phyloP scores from a whole-genome alignment of 495 filamentous ascomycete species.

The Penicillium psychrofluorescens region DNA sequence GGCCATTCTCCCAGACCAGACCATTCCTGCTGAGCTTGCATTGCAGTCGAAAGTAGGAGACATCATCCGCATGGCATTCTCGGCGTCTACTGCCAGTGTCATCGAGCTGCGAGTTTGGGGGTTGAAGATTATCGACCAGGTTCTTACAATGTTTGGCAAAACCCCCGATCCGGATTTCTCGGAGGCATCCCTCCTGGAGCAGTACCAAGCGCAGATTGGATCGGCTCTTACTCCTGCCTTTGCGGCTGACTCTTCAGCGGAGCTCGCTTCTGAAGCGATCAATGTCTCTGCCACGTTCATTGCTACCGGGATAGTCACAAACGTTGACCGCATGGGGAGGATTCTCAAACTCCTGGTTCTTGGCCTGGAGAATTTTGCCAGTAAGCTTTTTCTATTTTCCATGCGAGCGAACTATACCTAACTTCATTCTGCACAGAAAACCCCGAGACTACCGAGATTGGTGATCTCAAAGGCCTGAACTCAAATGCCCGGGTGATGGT shows the following conservation, averaged over 20 bases:
- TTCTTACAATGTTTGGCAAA: conserved; percentile 93
- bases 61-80: conserved; percentile 95
- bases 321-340: conserved; percentile 95
- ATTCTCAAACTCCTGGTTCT: conserved; percentile 90
- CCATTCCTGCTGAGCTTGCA: conserved; percentile 62
- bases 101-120: conserved; percentile 84
- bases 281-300: conserved; percentile 98
- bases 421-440: conserved; percentile 40
- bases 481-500: conserved; percentile 98
- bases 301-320: conserved; percentile 92
- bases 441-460: conserved; percentile 75
- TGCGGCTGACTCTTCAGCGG: conserved; percentile 89
- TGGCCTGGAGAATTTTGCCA: conserved; percentile 87
- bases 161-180: conserved; percentile 93
- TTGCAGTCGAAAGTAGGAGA: conserved; percentile 83
- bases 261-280: conserved; percentile 88
- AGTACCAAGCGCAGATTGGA: conserved; percentile 97
- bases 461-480: conserved; percentile 86
- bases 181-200: conserved; percentile 89
- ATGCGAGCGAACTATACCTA: neutral
- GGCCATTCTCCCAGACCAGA: conserved; percentile 60
- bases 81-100: conserved; percentile 89
- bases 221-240: conserved; percentile 96
- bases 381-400: conserved; percentile 18
- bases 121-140: conserved; percentile 84